phyloP scores from a whole-genome alignment of 2,329 filamentous ascomycete genomes.

The Aspergillus latus region DNA sequence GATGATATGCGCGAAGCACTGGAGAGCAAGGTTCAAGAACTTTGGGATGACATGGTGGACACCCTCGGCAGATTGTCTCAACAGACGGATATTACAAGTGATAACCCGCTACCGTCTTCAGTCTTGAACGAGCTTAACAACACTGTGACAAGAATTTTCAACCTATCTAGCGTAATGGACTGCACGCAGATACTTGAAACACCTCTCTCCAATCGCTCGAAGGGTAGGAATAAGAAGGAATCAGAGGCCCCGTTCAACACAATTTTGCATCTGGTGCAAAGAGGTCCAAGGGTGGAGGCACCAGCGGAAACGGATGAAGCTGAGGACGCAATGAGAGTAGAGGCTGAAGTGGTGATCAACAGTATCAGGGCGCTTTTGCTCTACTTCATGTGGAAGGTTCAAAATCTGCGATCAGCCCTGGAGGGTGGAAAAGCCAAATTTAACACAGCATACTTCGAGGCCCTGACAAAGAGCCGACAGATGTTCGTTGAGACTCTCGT shows the following conservation, averaged over 20 bases:
- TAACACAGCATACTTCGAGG: constrained; percentile 64
- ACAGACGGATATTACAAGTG: constrained; percentile 68
- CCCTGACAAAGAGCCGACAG: constrained; percentile 63
- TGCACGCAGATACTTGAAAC: constrained; percentile 73
- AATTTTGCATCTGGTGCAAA: constrained; percentile 69
- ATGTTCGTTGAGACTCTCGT: constrained; percentile 52
- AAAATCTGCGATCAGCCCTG: constrained; percentile 58
- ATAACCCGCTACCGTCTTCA: constrained; percentile 66
- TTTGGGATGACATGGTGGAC: constrained; percentile 83
- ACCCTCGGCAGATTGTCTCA: constrained; percentile 70
- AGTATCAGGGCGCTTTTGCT: constrained; percentile 76
- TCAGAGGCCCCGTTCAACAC: constrained; percentile 59
- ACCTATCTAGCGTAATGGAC: constrained; percentile 76
- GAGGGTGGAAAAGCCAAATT: constrained; percentile 57
- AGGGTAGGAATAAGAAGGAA: constrained; percentile 41
- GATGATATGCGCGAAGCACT: constrained; percentile 86
- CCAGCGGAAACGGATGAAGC: constrained; percentile 47
- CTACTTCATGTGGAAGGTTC: constrained; percentile 94
- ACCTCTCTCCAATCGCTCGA: constrained; percentile 31
- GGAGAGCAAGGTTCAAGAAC: constrained; percentile 71
- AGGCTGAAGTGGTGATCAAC: constrained; percentile 74
- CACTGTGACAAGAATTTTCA: constrained; percentile 74
- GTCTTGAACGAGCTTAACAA: constrained; percentile 70
- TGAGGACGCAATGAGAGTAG: constrained; percentile 66
- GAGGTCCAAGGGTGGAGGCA: constrained; percentile 61